phyloP scores from a whole-genome alignment of 2,329 filamentous ascomycete species.

The Pseudogymnoascus sp. region DNA sequence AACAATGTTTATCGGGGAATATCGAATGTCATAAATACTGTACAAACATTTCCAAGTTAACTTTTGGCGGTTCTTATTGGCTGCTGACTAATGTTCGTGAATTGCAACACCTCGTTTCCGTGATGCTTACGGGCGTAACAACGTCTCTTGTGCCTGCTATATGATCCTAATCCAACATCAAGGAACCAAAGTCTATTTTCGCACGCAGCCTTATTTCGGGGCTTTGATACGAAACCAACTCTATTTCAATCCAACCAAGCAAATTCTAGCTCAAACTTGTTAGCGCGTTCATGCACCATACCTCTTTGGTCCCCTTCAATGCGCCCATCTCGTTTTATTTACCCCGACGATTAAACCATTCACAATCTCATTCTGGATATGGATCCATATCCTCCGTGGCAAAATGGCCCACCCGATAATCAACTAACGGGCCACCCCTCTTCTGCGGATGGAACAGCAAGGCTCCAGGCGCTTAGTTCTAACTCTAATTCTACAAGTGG shows the following conservation, averaged over 20 bases:
- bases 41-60: background rate
- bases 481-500: background rate
- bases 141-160: background rate
- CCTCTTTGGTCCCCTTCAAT: background rate
- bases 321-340: background rate
- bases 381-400: background rate
- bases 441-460: background rate
- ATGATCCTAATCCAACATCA: background rate
- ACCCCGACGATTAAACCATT: background rate
- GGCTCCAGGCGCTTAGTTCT: background rate
- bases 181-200: slow-evolving; percentile 2
- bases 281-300: background rate
- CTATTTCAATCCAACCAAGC: background rate
- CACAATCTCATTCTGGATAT: background rate
- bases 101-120: background rate
- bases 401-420: background rate
- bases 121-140: slow-evolving; percentile 2
- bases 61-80: background rate
- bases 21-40: background rate
- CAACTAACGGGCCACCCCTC: background rate
- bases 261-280: background rate
- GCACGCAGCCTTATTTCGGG: background rate
- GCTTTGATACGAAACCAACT: background rate
- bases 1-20: background rate
- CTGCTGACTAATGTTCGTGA: slow-evolving; percentile 1